Evolutionary conservation across 2,329 filamentous ascomycete species (phyloP), one percentile per base, ranked within the genome.

Genomic region (Fusarium sp.): DNA sequence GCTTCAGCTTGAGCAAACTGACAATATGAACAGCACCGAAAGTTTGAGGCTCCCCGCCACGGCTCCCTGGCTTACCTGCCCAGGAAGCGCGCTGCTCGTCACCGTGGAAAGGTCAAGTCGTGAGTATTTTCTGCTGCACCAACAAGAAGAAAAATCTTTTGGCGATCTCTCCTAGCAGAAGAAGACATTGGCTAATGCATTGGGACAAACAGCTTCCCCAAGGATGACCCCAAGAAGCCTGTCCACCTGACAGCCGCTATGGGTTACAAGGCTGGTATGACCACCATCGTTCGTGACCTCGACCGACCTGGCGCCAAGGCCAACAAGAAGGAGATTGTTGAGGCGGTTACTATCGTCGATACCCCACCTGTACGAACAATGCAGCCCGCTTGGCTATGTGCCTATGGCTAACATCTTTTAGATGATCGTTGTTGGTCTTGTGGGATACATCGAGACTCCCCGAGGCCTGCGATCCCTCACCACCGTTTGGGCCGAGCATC

Each of bases 201-300:
- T 74, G 59, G 67, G 35, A 62, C 70, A 69, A 79, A 80, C 83
- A 97, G 94, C 87, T 99, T 99, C 92, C 96, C 96, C 84, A 98
- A 98, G 93, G 96, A 99, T 93, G 95, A 99, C 90, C 89, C 94
- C 83, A 98, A 98, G 93, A 97, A 98, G 92, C 94, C 95, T 82
- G 94, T 98, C 86, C 96, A 99, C 91, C 91, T 99, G 82, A 99
- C 96, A 76, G 96, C 96, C 83, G 88, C 94, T 83, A 95, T 98
- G 92, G 96, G 96, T 85, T 99, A 99, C 92, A 99, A 99, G 94
- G 96, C 96, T 84, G 96, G 96, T 86, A 99, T 99, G 96, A 98
- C 94, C 86, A 99, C 96, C 82, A 96, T 98, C 86, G 96, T 99
- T 85, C 95, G 96, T 87, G 95, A 98, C 87, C 91, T 98, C 86